These are phyloP conservation scores for Pseudonectria foliicola DNA, from an alignment of 2,329 filamentous ascomycete genomes.

Conservation along the genomic window DNA sequence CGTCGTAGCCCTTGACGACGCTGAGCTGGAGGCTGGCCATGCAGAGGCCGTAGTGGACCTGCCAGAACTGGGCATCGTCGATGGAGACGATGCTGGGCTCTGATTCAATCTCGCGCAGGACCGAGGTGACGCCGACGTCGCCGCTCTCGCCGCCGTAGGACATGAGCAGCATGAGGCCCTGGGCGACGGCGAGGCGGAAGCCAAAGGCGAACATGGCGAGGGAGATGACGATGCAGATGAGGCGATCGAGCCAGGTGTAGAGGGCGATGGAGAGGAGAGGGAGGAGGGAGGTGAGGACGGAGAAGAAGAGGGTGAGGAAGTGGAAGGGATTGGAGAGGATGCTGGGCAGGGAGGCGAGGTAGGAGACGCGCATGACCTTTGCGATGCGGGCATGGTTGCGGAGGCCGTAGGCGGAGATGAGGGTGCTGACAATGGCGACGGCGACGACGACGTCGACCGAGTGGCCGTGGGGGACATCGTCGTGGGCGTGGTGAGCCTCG, in stretches of 20 bases:
- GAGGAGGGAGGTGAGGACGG: slow-evolving; percentile 69
- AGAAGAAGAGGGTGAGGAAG: slow-evolving; percentile 86
- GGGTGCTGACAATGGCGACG: slow-evolving; percentile 72
- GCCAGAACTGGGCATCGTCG: slow-evolving; percentile 94
- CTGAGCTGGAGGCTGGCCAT: slow-evolving; percentile 89
- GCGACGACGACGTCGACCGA: slow-evolving; percentile 75
- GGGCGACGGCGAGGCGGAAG: slow-evolving; percentile 70
- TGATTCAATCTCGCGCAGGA: slow-evolving; percentile 78
- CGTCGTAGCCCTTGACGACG: slow-evolving; percentile 57
- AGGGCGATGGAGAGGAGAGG: slow-evolving; percentile 75
- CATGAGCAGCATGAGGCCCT: slow-evolving; percentile 95
- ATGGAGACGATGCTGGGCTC: slow-evolving; percentile 70
- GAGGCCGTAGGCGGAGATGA: slow-evolving; percentile 79
- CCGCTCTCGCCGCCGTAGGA: slow-evolving; percentile 52
- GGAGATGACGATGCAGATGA: slow-evolving; percentile 75
- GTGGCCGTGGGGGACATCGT: slow-evolving; percentile 61
- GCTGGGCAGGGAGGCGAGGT: slow-evolving; percentile 73
- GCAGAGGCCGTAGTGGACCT: slow-evolving; percentile 93
- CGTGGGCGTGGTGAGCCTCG: slow-evolving; percentile 63
- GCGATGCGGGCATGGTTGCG: slow-evolving; percentile 90
- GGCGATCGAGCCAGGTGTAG: slow-evolving; percentile 75
- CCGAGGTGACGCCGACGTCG: slow-evolving; percentile 53
- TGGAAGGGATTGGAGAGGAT: slow-evolving; percentile 94
- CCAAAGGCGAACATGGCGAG: slow-evolving; percentile 85
- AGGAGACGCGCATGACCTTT: slow-evolving; percentile 80